Base-by-base conservation (phyloP, 2,329 filamentous ascomycete species). In the Penicillium sp. region DNA sequence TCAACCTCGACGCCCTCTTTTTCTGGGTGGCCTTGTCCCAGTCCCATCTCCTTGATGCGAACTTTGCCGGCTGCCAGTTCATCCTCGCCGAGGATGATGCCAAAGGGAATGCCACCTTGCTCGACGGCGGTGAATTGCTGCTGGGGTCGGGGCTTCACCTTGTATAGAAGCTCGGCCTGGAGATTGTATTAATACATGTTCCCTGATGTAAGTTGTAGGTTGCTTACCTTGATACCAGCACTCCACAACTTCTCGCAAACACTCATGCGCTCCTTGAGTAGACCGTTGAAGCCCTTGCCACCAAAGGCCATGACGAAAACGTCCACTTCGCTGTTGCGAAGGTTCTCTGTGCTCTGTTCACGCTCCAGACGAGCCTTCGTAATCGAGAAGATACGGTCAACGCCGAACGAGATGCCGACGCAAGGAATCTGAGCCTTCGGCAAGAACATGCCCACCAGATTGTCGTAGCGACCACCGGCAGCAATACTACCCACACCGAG, bases 251-350 rank as follows among this genome's bases (percentile, higher is more conserved):
- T 73, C 49, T 79, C 76, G 42, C 82, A 82, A 25, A 96, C 76
- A 16, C 79, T 71, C 79, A 95, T 89, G 49, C 90, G 83, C 71
- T 95, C 84, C 50, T 80, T 79, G 37, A 95, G 68, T 47, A 93
- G 72, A 30, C 86, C 87, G 11, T 75, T 82, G 64, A 89, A 90
- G 13, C 81, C 84, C 66, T 89, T 90, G 36, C 85, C 84, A 37
- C 87, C 89, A 57, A 95, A 88, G 0, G 88, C 88, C 88, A 96
- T 96, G 56, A 96, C 84, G 65, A 80, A 95, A 30, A 89, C 88
- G 58, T 96, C 89, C 2, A 89, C 82, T 53, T 92, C 84, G 56
- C 82, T 87, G 48, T 74, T 73, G 47, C 84, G 72, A 35, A 80
- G 68, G 18, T 67, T 51, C 13, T 73, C 65, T n/a, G 67, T 64